Conservation (phyloP, 768 basidiomycete species). For the Tulasnella sp. region DNA sequence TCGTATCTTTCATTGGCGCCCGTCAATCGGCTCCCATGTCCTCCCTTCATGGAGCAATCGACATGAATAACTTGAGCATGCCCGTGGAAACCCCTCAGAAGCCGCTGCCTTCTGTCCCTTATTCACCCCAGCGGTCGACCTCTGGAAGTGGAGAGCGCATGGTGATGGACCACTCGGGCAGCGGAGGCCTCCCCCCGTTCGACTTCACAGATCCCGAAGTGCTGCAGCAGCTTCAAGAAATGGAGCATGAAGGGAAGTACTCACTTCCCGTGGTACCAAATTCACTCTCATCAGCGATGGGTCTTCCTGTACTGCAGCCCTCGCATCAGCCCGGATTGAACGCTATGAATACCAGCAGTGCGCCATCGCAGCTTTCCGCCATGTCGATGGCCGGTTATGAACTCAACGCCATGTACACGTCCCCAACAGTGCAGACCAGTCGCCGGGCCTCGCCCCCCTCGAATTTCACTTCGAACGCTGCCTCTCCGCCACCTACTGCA, state of each 20-base stretch:
- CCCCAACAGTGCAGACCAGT: too few relatives aligned
- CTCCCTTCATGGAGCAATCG: slow-evolving; percentile 7
- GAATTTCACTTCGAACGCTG: too few relatives aligned
- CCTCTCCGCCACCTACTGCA: too few relatives aligned
- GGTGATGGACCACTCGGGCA: neutral
- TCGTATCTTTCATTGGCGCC: too few relatives aligned
- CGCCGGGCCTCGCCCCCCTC: too few relatives aligned
- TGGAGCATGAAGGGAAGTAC: slow-evolving; percentile 12
- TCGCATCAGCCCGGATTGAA: too few relatives aligned
- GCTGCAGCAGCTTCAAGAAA: slow-evolving; percentile 1
- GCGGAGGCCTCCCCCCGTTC: neutral
- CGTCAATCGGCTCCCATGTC: neutral
- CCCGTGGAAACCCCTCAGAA: neutral
- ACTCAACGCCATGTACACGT: too few relatives aligned
- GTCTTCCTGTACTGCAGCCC: too few relatives aligned
- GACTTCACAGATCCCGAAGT: slow-evolving; percentile 5
- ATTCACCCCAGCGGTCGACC: neutral
- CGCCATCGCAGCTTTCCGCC: too few relatives aligned
- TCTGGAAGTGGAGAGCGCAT: slow-evolving; percentile 3
- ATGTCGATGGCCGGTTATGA: too few relatives aligned
- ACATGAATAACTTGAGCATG: slow-evolving; percentile 10
- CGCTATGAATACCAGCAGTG: too few relatives aligned
- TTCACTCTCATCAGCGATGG: too few relatives aligned
- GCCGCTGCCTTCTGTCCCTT: neutral
- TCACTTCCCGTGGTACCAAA: neutral